Base-by-base conservation (phyloP, 345 rosid genomes). In the Populus alba region DNA sequence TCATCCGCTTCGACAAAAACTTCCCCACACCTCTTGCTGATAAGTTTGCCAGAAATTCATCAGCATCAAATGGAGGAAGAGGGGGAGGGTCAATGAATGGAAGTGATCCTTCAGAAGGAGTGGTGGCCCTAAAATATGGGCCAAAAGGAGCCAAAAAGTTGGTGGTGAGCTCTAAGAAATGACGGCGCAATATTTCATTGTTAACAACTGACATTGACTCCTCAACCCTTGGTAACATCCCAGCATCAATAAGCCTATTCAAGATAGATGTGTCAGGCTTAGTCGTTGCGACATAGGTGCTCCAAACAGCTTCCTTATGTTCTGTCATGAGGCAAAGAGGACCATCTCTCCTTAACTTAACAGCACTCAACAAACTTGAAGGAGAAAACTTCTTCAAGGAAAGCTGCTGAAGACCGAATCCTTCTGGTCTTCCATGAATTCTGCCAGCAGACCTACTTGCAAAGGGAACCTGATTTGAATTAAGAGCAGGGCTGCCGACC, bases 281-380 rank as follows among this genome's bases (percentile, higher is more conserved):
- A 5, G 97, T 96, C 78, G 91, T 83, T 68, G 98, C 87, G 70
- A 88, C 73, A 79, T 94, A 92, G 76, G 88, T 85, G 78, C 93
- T 96, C 99, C 99, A 96, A 41, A 96, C 76, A 78, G 98, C 98
- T 89, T 96, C 99, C 90, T 90, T 96, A 81, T 96, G 99, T 83
- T 94, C 99, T 39, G 97, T 89, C 98, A 96, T 94, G 76, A 96
- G 97, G 87, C 97, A 90, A 53, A 96, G 86, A 47, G 99, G 99
- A 45, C 99, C 98, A 69, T 96, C 99, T 85, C 99, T 86, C 80
- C 92, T 92, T 77, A 92, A 83, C 82, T 89, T 96, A 82, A 94
- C 95, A 16, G 89, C 95, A 81, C 85, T 92, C 81, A 96, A 85
- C 78, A 96, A 80, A 78, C 83, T 90, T 70, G 95, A 88, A 81